These are phyloP conservation scores for Acacia pycnantha DNA, from an alignment of 331 rosid species.

Conservation along the genomic window DNA sequence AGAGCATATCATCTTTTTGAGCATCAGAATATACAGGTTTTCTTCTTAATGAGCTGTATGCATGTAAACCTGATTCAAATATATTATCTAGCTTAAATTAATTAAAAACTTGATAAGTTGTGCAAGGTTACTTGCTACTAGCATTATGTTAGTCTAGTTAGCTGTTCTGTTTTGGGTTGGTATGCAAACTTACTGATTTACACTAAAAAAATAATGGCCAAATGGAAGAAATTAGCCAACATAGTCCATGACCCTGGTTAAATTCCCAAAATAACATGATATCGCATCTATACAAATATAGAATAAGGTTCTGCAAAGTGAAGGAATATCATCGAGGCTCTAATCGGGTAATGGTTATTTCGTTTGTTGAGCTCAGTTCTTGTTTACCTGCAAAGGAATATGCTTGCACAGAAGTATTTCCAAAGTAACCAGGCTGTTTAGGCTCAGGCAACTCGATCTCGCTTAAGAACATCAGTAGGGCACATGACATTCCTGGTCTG, in stretches of 20 bases:
- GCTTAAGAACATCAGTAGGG: constrained; percentile 52
- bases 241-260: neutral
- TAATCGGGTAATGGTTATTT: constrained; percentile 40
- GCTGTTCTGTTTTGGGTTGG: neutral
- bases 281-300: constrained; percentile 5
- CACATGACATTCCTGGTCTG: constrained; percentile 60
- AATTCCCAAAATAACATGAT: constrained; percentile 8
- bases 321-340: constrained; percentile 35
- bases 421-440: constrained; percentile 56
- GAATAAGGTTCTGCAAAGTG: neutral
- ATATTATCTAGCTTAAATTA: neutral
- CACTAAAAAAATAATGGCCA: neutral
- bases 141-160: neutral
- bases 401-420: constrained; percentile 21
- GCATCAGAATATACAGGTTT: neutral
- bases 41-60: neutral
- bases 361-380: constrained; percentile 37
- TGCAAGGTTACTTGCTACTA: neutral
- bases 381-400: constrained; percentile 32
- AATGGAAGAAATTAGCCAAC: neutral
- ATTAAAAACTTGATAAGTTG: neutral
- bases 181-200: neutral
- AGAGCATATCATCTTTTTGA: neutral
- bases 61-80: neutral
- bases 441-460: constrained; percentile 50